These are phyloP conservation scores for Trametes hirsuta DNA, from an alignment of 1,284 basidiomycete species.

Conservation along the genomic window DNA sequence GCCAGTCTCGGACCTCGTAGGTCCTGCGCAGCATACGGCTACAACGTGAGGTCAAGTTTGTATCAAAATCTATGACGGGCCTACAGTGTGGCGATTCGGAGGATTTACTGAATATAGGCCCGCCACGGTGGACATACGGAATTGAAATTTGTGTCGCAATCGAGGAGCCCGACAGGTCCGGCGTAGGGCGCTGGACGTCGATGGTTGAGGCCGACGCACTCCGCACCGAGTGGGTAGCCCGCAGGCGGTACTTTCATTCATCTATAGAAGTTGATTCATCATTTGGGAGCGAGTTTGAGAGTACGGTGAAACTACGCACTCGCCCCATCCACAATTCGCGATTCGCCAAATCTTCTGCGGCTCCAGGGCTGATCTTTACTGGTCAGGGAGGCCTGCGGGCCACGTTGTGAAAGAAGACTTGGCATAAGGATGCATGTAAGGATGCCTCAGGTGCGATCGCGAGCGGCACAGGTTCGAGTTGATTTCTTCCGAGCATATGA, in stretches of 20 bases:
- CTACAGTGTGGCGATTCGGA: background rate
- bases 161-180: background rate
- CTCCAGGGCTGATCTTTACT: background rate
- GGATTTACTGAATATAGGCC: background rate
- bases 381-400: no score
- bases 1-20: no score
- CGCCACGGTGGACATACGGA: background rate
- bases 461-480: no score
- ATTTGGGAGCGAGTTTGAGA: background rate
- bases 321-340: background rate
- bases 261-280: constrained; percentile 4
- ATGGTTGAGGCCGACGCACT: background rate
- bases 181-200: background rate
- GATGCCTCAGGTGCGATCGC: no score
- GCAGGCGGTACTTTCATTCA: background rate
- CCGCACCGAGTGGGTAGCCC: background rate
- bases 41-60: no score
- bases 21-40: background rate
- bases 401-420: no score
- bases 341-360: background rate
- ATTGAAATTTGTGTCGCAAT: background rate
- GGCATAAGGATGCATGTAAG: no score
- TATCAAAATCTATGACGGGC: background rate
- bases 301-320: background rate
- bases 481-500: no score